A percentile compares a stretch with the other conserved stretches of the same genome.
Evolutionary conservation across 2,329 filamentous ascomycete genomes (phyloP).

Genomic region (Colletotrichum filicis): DNA sequence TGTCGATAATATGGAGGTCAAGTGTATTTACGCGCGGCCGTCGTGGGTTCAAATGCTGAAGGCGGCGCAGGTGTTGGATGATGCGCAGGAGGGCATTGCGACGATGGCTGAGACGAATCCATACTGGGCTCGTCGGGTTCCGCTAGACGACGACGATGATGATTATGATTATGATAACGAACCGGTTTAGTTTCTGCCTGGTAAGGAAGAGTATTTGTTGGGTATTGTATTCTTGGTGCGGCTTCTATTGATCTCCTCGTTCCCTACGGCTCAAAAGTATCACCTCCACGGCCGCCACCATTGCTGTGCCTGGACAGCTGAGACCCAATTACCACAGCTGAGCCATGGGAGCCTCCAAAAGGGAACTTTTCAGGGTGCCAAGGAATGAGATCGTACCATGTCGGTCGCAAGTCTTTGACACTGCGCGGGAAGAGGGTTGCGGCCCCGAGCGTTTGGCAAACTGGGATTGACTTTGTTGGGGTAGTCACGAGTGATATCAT

Average conservation of each 20-base stretch:
- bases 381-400: neutral
- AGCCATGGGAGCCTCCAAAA: neutral
- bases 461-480: conserved; percentile 25
- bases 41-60: no score
- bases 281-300: neutral
- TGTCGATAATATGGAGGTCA: neutral
- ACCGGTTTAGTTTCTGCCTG: no score
- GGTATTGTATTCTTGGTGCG: neutral
- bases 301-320: conserved; percentile 11
- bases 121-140: neutral
- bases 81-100: neutral
- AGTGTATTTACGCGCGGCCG: neutral
- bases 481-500: conserved; percentile 22
- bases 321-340: neutral
- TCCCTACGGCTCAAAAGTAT: conserved; percentile 15
- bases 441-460: neutral
- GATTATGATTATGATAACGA: neutral
- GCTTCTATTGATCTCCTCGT: neutral
- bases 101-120: neutral
- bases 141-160: neutral
- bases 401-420: neutral
- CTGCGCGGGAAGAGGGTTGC: conserved; percentile 3
- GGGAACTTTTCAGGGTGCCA: neutral
- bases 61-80: neutral
- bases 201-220: no score